Percentiles rank a stretch among this genome's conserved stretches.
These are phyloP conservation scores for Wickerhamomyces queroliae DNA, from an alignment of 805 yeast genomes.

Conservation along the genomic window DNA sequence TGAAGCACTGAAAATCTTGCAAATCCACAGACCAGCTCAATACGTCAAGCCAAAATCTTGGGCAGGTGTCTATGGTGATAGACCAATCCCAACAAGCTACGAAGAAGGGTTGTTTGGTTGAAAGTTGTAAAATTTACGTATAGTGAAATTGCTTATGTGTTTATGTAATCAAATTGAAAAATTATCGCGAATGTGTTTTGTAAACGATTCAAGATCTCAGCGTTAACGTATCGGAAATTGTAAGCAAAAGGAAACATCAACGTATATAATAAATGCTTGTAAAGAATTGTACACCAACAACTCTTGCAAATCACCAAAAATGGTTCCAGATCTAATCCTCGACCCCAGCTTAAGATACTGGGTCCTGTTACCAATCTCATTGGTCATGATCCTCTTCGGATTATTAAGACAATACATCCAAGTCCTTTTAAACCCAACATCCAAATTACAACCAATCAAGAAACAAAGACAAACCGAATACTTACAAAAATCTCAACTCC, in stretches of 20 bases:
- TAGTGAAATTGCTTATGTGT: no score
- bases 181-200: neutral
- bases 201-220: neutral
- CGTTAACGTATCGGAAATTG: no score
- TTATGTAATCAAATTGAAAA: neutral
- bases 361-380: conserved; percentile 86
- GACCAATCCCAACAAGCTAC: conserved; percentile 56
- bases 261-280: neutral
- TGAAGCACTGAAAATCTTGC: conserved; percentile 26
- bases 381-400: conserved; percentile 88
- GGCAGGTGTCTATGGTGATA: conserved; percentile 79
- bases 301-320: neutral
- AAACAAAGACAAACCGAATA: conserved; percentile 59
- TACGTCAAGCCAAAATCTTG: conserved; percentile 71
- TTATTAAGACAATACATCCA: conserved; percentile 67
- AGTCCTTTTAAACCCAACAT: conserved; percentile 47
- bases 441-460: conserved; percentile 46
- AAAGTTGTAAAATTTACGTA: neutral
- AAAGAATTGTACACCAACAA: neutral
- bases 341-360: conserved; percentile 84
- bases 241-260: neutral
- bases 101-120: conserved; percentile 75
- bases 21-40: conserved; percentile 9
- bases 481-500: conserved; percentile 49
- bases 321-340: conserved; percentile 50